Evolutionary conservation across 1,284 basidiomycete genomes (phyloP), one percentile per base, ranked within the genome.

Genomic region (Ustilago cynodontis): DNA sequence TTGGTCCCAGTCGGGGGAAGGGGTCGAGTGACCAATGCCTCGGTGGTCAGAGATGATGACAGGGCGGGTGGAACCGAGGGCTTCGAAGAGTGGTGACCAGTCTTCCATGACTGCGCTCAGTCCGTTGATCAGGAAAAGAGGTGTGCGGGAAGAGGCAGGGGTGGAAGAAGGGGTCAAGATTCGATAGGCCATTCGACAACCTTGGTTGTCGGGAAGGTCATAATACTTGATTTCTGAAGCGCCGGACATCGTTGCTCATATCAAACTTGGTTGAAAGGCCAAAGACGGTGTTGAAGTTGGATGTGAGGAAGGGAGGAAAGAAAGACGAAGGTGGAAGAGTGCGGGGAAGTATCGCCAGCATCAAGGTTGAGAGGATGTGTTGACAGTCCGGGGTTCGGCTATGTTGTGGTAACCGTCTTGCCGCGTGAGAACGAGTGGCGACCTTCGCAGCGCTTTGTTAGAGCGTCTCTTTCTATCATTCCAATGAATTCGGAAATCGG

Each of bases 71-170:
- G 49, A 20, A 0, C 56, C 73, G 2, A 85, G 65, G 0, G 67
- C 49, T 26, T 79, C 66, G 11, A 81, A 79, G 3, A 85, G 67
- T 2, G 78, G 76, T 1, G 63, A 64, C 84, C 84, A 85, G 49
- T 85, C 82, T 3, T 63, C 59, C 82, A 85, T 83, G 13, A 82
- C 77, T 4, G 80, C 82, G 0, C 71, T 77, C n/a, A 85, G 65
- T 18, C 84, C 84, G 51, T 81, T 85, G 65, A 85, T 73, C 33
- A 85, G 65, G 45, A 79, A 79, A 6, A 84, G 65, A 2, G 82
- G 82, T 1, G 55, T 45, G 16, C 22, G 37, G 5, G 41, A 31
- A n/a, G 47, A n/a, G 18, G 64, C 55, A 1, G 29, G 20, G 11
- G 39, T 1, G 9, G 49, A 33, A 3, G 65, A 14, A 7, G 70